A percentile compares a stretch with the other conserved stretches of the same genome.
phyloP scores from a whole-genome alignment of 306 rosid species.

The Prunus mira region DNA sequence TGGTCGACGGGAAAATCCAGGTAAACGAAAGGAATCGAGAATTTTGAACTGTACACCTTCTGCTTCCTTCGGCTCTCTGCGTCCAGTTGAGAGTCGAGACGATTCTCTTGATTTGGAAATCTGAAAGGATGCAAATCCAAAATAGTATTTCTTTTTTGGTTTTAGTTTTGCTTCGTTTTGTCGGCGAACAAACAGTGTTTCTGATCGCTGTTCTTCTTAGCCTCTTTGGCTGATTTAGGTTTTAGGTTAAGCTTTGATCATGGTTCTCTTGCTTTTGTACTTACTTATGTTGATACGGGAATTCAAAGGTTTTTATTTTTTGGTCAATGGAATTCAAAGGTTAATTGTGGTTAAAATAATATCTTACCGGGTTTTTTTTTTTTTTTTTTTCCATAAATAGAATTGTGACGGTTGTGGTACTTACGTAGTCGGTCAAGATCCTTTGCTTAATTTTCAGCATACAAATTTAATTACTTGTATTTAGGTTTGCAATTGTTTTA shows the following conservation, averaged over 20 bases:
- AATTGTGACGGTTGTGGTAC: not conserved
- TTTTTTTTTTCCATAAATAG: not conserved
- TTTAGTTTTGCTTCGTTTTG: not conserved
- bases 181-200: not conserved
- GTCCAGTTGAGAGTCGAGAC: not conserved
- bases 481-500: not conserved
- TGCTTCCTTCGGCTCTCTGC: not conserved
- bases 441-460: not conserved
- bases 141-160: not conserved
- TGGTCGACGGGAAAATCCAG: not conserved
- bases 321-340: not conserved
- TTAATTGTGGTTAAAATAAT: not conserved
- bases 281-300: not conserved
- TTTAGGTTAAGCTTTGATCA: not conserved
- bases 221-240: not conserved
- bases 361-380: not conserved
- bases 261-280: not conserved
- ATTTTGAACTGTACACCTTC: not conserved
- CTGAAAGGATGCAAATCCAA: not conserved
- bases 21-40: not conserved
- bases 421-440: not conserved
- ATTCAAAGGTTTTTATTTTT: not conserved
- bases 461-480: not conserved
- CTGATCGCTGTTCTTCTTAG: not conserved
- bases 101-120: not conserved